A percentile compares a stretch with the other conserved stretches of the same genome.
Evolutionary conservation across 345 rosid species (phyloP).

Genomic region (Hevea brasiliensis): DNA sequence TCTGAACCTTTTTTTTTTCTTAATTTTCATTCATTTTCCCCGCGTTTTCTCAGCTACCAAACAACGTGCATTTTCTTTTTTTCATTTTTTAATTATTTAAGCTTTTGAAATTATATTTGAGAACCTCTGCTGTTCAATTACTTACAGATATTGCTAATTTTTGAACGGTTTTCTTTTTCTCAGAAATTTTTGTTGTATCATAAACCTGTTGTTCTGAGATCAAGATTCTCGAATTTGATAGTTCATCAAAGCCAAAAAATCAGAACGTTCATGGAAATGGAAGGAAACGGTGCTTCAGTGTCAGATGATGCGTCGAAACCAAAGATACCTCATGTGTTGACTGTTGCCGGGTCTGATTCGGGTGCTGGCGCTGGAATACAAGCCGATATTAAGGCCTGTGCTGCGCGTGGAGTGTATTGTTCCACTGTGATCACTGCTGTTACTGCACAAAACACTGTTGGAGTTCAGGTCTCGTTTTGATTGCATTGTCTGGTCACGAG

Average conservation of each 20-base stretch:
- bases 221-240: slow-evolving; percentile 3
- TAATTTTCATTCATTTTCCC: background rate
- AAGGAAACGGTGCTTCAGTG: slow-evolving; percentile 20
- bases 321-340: slow-evolving; percentile 67
- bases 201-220: background rate
- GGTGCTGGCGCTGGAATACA: slow-evolving; percentile 97
- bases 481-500: background rate
- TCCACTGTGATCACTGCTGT: slow-evolving; percentile 86
- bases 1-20: background rate
- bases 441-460: slow-evolving; percentile 87
- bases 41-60: background rate
- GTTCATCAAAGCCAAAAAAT: slow-evolving; percentile 4
- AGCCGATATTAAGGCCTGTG: slow-evolving; percentile 92
- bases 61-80: background rate
- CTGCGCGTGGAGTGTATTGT: slow-evolving; percentile 87
- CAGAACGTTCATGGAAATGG: slow-evolving; percentile 23
- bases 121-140: background rate
- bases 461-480: slow-evolving; percentile 60
- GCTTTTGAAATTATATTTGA: background rate
- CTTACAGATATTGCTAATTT: background rate
- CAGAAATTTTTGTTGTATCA: background rate
- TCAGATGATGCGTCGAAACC: slow-evolving; percentile 7
- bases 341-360: slow-evolving; percentile 92
- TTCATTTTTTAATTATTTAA: background rate
- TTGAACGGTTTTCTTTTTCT: background rate